Percentiles rank a stretch among this genome's conserved stretches.
These are phyloP conservation scores for Moesziomyces aphidis DNA, from an alignment of 1,284 basidiomycete species.

Conservation along the genomic window DNA sequence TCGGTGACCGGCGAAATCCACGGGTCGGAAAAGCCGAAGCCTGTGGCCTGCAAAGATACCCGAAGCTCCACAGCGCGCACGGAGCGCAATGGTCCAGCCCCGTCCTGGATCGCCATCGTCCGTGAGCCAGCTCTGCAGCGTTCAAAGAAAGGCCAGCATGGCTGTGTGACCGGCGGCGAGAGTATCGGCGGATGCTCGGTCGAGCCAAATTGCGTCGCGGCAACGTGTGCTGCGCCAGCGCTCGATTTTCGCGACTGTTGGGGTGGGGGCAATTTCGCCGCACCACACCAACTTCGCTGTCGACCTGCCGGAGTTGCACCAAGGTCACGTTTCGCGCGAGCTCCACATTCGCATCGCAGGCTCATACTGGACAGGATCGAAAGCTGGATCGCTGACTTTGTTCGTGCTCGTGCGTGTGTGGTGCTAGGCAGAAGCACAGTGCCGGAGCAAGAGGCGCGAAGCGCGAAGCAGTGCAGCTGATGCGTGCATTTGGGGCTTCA, in stretches of 20 bases:
- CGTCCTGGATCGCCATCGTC: background rate
- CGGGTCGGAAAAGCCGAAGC: background rate
- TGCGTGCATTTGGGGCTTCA: no score
- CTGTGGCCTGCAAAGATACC: background rate
- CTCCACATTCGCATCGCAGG: no score
- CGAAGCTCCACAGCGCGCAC: background rate
- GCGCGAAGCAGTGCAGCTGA: no score
- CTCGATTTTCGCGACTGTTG: no score
- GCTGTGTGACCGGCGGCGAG: background rate
- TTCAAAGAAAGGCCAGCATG: background rate
- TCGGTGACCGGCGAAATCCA: background rate
- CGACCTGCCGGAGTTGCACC: no score
- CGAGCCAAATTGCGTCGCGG: background rate
- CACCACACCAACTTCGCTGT: no score
- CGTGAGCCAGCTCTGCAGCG: background rate
- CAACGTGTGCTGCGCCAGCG: background rate
- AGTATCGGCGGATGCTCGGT: background rate
- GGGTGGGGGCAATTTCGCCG: background rate
- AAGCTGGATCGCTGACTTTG: no score
- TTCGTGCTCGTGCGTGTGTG: no score
- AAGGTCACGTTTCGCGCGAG: no score
- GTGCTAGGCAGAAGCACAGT: no score
- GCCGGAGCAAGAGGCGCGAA: no score
- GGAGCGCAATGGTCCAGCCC: background rate
- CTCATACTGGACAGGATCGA: no score